Conservation (phyloP, 805 yeast species). For the Yamadazyma sp. region DNA sequence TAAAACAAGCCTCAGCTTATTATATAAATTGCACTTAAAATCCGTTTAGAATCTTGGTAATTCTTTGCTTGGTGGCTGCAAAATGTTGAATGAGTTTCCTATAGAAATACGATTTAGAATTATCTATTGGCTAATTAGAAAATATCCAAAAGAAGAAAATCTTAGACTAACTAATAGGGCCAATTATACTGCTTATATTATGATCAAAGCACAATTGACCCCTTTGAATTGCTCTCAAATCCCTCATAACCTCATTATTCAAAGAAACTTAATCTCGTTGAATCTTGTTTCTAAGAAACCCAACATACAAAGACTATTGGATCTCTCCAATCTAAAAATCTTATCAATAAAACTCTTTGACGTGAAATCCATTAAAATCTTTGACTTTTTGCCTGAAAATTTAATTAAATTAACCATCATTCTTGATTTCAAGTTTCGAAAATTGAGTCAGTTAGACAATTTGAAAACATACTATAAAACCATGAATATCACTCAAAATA, state of each 20-base stretch:
- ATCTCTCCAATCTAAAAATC: not conserved
- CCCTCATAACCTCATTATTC: not conserved
- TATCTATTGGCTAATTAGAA: not conserved
- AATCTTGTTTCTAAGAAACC: not conserved
- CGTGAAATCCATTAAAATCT: not conserved
- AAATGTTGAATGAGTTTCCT: slow-evolving; percentile 2
- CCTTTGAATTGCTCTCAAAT: not conserved
- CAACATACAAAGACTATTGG: not conserved
- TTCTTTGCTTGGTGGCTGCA: too few species aligned
- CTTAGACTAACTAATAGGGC: not conserved
- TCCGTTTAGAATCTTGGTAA: too few species aligned
- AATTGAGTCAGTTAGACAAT: not conserved
- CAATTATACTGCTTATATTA: not conserved
- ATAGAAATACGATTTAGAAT: slow-evolving; percentile 3
- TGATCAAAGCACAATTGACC: not conserved
- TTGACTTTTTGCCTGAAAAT: slow-evolving; percentile 1
- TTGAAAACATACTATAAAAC: not conserved
- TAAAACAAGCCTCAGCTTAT: too few species aligned
- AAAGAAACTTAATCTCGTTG: not conserved
- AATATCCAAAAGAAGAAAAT: not conserved
- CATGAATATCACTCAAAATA: not conserved
- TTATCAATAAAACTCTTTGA: not conserved
- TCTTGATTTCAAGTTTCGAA: not conserved
- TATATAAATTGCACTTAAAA: too few species aligned
- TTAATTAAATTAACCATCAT: not conserved